phyloP scores from a whole-genome alignment of 31 red algal genomes.

The Bonnemaisonia californica region DNA sequence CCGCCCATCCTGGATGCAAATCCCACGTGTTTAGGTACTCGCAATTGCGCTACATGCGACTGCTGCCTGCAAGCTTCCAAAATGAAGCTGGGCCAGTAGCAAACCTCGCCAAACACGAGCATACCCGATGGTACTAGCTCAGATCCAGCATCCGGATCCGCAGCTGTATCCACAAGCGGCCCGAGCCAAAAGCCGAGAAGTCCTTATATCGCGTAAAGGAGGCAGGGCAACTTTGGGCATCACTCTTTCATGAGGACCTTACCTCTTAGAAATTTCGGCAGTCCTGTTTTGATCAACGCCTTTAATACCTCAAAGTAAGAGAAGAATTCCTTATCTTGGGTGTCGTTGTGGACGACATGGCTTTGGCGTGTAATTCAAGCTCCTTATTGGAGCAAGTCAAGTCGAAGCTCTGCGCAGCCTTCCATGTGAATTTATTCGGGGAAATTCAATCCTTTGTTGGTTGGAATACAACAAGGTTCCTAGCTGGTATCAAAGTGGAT shows the following conservation, averaged over 20 bases:
- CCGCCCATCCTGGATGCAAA: no score
- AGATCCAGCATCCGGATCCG: no score
- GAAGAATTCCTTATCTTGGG: not conserved
- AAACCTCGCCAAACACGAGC: no score
- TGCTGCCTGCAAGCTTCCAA: no score
- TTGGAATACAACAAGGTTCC: not conserved
- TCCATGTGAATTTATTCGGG: not conserved
- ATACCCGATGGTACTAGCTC: no score
- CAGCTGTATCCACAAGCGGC: no score
- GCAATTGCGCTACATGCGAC: no score
- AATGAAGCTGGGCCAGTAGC: no score
- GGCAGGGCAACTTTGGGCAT: not conserved
- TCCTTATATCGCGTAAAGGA: not conserved
- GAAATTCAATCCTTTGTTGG: not conserved
- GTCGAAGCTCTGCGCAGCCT: not conserved
- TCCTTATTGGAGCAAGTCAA: not conserved
- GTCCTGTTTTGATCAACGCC: not conserved
- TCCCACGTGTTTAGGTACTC: no score
- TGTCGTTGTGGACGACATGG: not conserved
- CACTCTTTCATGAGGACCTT: not conserved
- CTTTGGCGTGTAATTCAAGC: not conserved
- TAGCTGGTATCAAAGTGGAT: not conserved
- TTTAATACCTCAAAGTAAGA: not conserved
- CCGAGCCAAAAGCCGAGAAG: no score
- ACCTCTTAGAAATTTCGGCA: not conserved